Percentiles rank a stretch among this genome's conserved stretches.
Conservation (phyloP, 2,329 filamentous ascomycete species). For the Pleoardoris graminearum region DNA sequence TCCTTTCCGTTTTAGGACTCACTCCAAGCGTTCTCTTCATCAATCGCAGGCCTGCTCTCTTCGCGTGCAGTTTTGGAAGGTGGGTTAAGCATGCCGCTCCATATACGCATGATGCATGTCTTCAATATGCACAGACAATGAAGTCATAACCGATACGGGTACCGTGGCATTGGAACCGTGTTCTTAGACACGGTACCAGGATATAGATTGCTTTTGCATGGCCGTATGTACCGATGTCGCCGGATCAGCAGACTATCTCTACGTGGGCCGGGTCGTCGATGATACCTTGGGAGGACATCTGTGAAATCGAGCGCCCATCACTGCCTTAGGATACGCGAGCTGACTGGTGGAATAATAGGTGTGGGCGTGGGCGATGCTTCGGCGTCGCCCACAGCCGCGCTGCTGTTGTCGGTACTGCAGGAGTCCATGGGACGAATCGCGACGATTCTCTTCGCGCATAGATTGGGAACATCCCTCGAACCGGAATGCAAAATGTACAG, state of each 20-base stretch:
- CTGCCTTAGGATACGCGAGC: neutral
- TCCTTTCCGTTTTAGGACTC: slow-evolving; percentile 61
- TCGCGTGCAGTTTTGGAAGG: slow-evolving; percentile 81
- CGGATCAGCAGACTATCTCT: slow-evolving; percentile 1
- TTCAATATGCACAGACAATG: slow-evolving; percentile 11
- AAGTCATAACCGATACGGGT: slow-evolving; percentile 14
- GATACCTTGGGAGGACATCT: slow-evolving; percentile 2
- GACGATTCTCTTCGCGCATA: slow-evolving; percentile 84
- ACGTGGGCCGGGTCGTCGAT: neutral
- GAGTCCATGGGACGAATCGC: slow-evolving; percentile 79
- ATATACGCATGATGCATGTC: slow-evolving; percentile 2
- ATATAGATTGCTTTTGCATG: slow-evolving; percentile 19
- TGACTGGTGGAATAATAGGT: slow-evolving; percentile 46
- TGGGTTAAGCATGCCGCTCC: slow-evolving; percentile 28
- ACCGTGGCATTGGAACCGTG: slow-evolving; percentile 12
- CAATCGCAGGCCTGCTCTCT: slow-evolving; percentile 77
- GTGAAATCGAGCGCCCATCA: neutral
- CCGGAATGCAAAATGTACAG: slow-evolving; percentile 91
- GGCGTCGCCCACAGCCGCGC: slow-evolving; percentile 76
- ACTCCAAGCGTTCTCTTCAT: slow-evolving; percentile 80
- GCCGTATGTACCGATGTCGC: slow-evolving; percentile 4
- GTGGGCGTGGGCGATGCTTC: slow-evolving; percentile 83
- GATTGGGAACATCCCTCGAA: slow-evolving; percentile 79
- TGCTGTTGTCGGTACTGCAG: slow-evolving; percentile 81
- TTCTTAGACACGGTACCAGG: slow-evolving; percentile 9